phyloP scores from a whole-genome alignment of 2,329 filamentous ascomycete genomes.

The Venturia aucupariae region DNA sequence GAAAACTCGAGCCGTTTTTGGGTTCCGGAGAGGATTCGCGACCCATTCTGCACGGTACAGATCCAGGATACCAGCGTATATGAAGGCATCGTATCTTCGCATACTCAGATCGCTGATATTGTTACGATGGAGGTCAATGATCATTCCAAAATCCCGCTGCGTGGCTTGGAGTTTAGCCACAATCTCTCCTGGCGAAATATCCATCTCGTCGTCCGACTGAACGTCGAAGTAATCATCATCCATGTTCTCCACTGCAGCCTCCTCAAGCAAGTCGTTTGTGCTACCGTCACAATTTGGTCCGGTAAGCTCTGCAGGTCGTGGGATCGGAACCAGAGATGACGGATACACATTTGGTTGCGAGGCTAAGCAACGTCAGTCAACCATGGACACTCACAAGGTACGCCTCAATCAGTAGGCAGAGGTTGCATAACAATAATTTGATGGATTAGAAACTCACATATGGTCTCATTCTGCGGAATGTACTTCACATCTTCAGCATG shows the following conservation, averaged over 20 bases:
- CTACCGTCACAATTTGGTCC: slow-evolving; percentile 16
- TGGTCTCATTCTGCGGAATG: neutral
- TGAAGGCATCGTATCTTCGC: slow-evolving; percentile 37
- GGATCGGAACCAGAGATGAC: neutral
- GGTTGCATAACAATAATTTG: neutral
- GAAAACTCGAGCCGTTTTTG: slow-evolving; percentile 73
- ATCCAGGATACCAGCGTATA: slow-evolving; percentile 38
- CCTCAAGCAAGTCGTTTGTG: slow-evolving; percentile 24
- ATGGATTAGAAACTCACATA: neutral
- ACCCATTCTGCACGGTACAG: slow-evolving; percentile 37
- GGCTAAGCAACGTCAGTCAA: neutral
- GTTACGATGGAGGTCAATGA: slow-evolving; percentile 28
- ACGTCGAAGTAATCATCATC: slow-evolving; percentile 44
- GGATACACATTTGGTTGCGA: neutral
- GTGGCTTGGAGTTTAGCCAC: neutral
- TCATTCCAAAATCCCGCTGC: slow-evolving; percentile 27
- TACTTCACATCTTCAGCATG: neutral
- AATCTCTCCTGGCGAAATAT: slow-evolving; percentile 12
- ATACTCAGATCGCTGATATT: slow-evolving; percentile 28
- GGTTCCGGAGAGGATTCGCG: slow-evolving; percentile 63
- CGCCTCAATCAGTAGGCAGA: neutral
- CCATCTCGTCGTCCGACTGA: slow-evolving; percentile 38
- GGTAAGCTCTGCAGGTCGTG: slow-evolving; percentile 8
- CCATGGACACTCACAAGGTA: neutral
- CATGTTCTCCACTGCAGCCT: slow-evolving; percentile 35